Conservation (phyloP, 768 basidiomycete species). For the Tulasnella sp. region DNA sequence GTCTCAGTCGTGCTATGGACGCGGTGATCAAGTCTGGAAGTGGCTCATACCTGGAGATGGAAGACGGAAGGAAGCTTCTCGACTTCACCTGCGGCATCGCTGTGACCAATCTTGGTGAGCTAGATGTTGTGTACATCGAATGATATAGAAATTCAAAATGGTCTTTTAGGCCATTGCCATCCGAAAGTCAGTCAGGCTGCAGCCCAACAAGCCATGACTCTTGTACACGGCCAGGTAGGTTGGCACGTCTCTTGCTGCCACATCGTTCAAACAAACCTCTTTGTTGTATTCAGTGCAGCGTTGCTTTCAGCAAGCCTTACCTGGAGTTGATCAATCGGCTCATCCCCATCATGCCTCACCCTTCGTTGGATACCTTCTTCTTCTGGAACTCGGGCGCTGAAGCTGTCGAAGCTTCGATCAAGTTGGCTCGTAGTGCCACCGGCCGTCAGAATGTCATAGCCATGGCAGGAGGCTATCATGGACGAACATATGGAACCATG, state of each 20-base stretch:
- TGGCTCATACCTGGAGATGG: conserved; percentile 62
- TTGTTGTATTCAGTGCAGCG: conserved; percentile 53
- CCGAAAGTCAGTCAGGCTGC: conserved; percentile 78
- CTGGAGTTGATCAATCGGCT: conserved; percentile 76
- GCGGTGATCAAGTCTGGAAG: conserved; percentile 27
- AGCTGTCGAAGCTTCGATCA: conserved; percentile 81
- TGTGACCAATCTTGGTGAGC: conserved; percentile 67
- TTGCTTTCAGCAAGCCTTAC: conserved; percentile 79
- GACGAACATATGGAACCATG: conserved; percentile 88
- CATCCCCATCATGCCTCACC: conserved; percentile 80
- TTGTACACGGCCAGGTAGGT: conserved; percentile 68
- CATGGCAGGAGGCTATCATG: conserved; percentile 91
- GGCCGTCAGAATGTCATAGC: conserved; percentile 78
- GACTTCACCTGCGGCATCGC: conserved; percentile 88
- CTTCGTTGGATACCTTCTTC: conserved; percentile 90
- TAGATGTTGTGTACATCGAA: neutral
- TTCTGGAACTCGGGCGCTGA: conserved; percentile 96
- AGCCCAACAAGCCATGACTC: conserved; percentile 72
- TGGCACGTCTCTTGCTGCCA: neutral
- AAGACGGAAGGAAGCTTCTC: conserved; percentile 61
- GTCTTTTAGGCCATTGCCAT: conserved; percentile 64
- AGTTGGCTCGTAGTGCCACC: conserved; percentile 72
- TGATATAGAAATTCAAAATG: neutral
- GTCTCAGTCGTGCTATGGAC: conserved; percentile 27
- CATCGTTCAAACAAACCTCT: neutral